Evolutionary conservation across 2,329 filamentous ascomycete species (phyloP).

Genomic region (Arachnomyces sp.): DNA sequence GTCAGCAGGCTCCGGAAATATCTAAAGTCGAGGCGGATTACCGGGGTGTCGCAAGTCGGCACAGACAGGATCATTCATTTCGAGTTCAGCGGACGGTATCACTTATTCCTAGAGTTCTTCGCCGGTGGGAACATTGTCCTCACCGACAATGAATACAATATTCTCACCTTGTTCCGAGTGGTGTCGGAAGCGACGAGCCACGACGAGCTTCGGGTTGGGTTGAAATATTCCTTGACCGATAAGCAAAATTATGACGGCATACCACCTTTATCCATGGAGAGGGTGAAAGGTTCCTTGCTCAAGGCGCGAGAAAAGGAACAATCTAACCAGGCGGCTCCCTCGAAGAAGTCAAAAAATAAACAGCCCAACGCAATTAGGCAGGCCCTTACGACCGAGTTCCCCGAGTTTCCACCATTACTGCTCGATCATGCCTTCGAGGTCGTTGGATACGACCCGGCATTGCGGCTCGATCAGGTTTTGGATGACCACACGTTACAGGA

Average conservation of each 20-base stretch:
- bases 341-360: conserved; percentile 67
- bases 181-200: conserved; percentile 77
- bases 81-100: conserved; percentile 79
- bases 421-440: conserved; percentile 76
- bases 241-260: conserved; percentile 76
- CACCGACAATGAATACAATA: conserved; percentile 75
- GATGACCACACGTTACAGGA: conserved; percentile 58
- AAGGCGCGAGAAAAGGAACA: conserved; percentile 46
- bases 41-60: conserved; percentile 73
- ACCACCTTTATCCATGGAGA: conserved; percentile 65
- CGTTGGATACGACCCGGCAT: conserved; percentile 60
- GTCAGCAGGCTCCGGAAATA: conserved; percentile 78
- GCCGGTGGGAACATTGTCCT: conserved; percentile 91
- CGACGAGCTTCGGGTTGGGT: conserved; percentile 69
- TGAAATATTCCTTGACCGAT: conserved; percentile 71
- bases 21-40: conserved; percentile 78
- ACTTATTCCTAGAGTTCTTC: conserved; percentile 90
- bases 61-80: conserved; percentile 92
- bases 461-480: conserved; percentile 63
- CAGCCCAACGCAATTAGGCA: conserved; percentile 68
- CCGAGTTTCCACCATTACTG: conserved; percentile 79
- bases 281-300: conserved; percentile 62
- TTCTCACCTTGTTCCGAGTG: conserved; percentile 70
- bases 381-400: conserved; percentile 73
- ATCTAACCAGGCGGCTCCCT: conserved; percentile 16